phyloP scores from a whole-genome alignment of 257 asterid genomes.

The Capsicum baccatum region DNA sequence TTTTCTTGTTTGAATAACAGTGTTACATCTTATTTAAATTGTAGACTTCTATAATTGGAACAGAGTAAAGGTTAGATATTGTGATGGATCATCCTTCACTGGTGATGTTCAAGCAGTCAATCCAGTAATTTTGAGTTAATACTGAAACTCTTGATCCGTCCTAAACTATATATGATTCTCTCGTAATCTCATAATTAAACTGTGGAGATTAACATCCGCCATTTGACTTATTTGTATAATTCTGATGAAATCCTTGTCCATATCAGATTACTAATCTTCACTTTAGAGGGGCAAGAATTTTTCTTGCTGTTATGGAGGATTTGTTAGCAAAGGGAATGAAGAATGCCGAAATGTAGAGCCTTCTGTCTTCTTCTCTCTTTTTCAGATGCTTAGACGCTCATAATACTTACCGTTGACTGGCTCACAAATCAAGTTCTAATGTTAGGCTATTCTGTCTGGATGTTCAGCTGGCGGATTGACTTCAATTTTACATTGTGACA shows the following conservation, averaged over 20 bases:
- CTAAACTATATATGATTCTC: background rate
- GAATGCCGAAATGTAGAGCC: slow-evolving; percentile 49
- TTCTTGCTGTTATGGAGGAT: slow-evolving; percentile 51
- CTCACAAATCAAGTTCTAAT: slow-evolving; percentile 26
- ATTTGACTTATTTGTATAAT: background rate
- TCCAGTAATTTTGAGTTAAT: slow-evolving; percentile 49
- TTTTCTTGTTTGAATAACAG: slow-evolving; percentile 6
- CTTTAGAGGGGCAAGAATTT: slow-evolving; percentile 51
- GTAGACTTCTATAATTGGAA: slow-evolving; percentile 89
- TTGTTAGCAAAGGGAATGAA: slow-evolving; percentile 53
- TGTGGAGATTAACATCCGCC: background rate
- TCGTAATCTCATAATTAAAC: background rate
- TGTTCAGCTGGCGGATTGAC: slow-evolving; percentile 97
- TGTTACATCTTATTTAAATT: slow-evolving; percentile 21
- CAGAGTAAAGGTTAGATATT: slow-evolving; percentile 74
- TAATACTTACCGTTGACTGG: background rate
- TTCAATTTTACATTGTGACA: slow-evolving; percentile 82
- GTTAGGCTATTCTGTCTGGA: slow-evolving; percentile 88
- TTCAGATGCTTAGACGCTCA: background rate
- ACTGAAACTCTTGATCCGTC: background rate
- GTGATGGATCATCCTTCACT: slow-evolving; percentile 91
- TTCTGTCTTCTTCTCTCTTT: background rate
- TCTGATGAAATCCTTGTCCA: slow-evolving; percentile 19
- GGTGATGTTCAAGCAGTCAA: slow-evolving; percentile 82
- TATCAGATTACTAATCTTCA: slow-evolving; percentile 50